phyloP scores from a whole-genome alignment of 2,329 filamentous ascomycete species.

The Monilinia aucupariae region DNA sequence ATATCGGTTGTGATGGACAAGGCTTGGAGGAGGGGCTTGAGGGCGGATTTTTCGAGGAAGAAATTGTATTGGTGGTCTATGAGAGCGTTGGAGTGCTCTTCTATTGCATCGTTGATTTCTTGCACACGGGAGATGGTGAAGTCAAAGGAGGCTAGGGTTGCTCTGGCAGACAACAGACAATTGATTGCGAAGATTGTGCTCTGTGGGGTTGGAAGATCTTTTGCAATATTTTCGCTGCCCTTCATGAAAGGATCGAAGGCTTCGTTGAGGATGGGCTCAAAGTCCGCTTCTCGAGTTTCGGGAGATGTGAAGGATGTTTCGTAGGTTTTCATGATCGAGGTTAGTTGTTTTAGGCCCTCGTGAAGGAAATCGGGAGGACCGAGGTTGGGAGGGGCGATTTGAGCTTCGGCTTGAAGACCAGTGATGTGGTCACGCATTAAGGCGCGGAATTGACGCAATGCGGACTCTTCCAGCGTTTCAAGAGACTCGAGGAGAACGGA shows the following conservation, averaged over 20 bases:
- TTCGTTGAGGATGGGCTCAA: conserved; percentile 69
- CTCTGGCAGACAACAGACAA: conserved; percentile 56
- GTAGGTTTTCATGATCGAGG: conserved; percentile 76
- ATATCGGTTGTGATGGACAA: conserved; percentile 38
- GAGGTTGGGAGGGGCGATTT: conserved; percentile 65
- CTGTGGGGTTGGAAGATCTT: conserved; percentile 52
- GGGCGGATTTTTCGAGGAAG: conserved; percentile 68
- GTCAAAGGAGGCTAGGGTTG: conserved; percentile 51
- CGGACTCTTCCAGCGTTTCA: conserved; percentile 63
- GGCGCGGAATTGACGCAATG: conserved; percentile 74
- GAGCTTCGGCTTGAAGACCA: conserved; percentile 65
- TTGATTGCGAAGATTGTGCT: conserved; percentile 69
- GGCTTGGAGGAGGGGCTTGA: conserved; percentile 57
- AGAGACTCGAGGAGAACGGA: conserved; percentile 68
- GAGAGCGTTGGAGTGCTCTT: conserved; percentile 52
- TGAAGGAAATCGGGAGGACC: conserved; percentile 73
- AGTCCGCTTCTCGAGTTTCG: conserved; percentile 58
- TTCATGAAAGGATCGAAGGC: conserved; percentile 81
- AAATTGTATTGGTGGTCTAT: conserved; percentile 65
- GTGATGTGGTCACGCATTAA: conserved; percentile 76
- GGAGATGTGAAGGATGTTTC: conserved; percentile 68
- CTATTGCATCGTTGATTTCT: conserved; percentile 52
- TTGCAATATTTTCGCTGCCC: conserved; percentile 65
- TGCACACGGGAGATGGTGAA: conserved; percentile 56
- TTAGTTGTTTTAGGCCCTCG: conserved; percentile 73